Evolutionary conservation across 2,329 filamentous ascomycete species (phyloP).

Genomic region (Neonectria faginata): DNA sequence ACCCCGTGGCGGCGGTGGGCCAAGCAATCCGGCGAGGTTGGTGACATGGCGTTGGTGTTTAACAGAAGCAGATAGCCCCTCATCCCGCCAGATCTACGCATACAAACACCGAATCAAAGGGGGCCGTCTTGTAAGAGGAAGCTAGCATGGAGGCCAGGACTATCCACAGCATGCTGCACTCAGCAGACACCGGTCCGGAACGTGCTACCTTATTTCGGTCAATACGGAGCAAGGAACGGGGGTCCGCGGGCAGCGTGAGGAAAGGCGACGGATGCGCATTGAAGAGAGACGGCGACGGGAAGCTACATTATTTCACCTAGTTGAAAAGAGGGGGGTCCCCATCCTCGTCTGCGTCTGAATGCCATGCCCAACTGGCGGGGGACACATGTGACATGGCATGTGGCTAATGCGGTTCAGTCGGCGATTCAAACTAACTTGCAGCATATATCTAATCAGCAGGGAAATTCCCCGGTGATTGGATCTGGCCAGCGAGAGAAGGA

Average conservation of each 20-base stretch:
- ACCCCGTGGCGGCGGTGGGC: slow-evolving; percentile 8
- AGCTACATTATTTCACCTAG: not conserved
- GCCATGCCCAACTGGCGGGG: not conserved
- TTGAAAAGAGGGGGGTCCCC: slow-evolving; percentile 1
- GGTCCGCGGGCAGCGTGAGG: not conserved
- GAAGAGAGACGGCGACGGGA: not conserved
- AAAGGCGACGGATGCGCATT: not conserved
- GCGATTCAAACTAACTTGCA: not conserved
- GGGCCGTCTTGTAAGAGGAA: slow-evolving; percentile 7
- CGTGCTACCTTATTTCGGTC: slow-evolving; percentile 1
- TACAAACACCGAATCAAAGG: slow-evolving; percentile 19
- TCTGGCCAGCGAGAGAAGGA: not conserved
- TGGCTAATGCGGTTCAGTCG: not conserved
- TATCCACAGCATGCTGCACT: not conserved
- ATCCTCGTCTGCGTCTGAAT: not conserved
- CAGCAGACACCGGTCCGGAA: slow-evolving; percentile 4
- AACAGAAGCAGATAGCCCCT: slow-evolving; percentile 15
- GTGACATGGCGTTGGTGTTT: slow-evolving; percentile 10
- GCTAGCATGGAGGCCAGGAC: slow-evolving; percentile 3
- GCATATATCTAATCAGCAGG: not conserved
- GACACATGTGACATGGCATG: not conserved
- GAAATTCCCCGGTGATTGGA: not conserved
- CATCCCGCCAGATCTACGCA: slow-evolving; percentile 11
- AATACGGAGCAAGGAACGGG: not conserved
- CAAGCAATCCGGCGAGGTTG: slow-evolving; percentile 6